A percentile compares a stretch with the other conserved stretches of the same genome.
These are phyloP conservation scores for Herpetospermum pedunculosum DNA, from an alignment of 306 rosid genomes.

Conservation along the genomic window DNA sequence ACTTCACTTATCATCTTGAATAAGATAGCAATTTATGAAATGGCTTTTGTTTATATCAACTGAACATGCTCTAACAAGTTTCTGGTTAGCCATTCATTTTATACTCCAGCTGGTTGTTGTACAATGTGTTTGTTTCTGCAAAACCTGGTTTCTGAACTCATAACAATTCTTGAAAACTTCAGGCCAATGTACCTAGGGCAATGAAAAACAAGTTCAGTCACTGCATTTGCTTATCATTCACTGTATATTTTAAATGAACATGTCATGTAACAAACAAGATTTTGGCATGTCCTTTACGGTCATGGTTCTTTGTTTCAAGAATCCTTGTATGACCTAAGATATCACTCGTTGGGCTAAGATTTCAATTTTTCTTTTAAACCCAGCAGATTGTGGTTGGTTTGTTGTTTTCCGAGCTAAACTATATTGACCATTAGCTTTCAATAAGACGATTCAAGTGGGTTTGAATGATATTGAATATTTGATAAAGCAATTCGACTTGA, in stretches of 20 bases:
- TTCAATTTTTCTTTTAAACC: background rate
- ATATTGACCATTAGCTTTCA: background rate
- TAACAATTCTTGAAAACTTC: background rate
- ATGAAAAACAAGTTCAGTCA: background rate
- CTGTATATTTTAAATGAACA: background rate
- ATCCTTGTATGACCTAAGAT: background rate
- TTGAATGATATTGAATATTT: background rate
- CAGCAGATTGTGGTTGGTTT: background rate
- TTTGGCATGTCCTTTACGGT: background rate
- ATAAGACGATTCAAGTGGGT: background rate
- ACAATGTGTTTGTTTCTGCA: background rate
- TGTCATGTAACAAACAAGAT: background rate
- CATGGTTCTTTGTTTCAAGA: background rate
- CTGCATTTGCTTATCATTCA: background rate
- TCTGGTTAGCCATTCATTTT: background rate
- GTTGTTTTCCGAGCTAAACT: background rate
- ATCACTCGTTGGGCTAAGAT: background rate
- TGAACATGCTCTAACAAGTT: background rate
- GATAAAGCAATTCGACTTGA: background rate
- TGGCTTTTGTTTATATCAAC: background rate
- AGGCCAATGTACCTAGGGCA: background rate
- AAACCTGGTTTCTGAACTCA: background rate
- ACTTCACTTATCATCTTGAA: slow-evolving; percentile 13
- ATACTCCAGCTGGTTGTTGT: background rate
- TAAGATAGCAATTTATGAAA: background rate